Percentiles rank a stretch among this genome's conserved stretches.
These are phyloP conservation scores for Iodosphaeria phyllophila DNA, from an alignment of 2,329 filamentous ascomycete species.

Conservation along the genomic window DNA sequence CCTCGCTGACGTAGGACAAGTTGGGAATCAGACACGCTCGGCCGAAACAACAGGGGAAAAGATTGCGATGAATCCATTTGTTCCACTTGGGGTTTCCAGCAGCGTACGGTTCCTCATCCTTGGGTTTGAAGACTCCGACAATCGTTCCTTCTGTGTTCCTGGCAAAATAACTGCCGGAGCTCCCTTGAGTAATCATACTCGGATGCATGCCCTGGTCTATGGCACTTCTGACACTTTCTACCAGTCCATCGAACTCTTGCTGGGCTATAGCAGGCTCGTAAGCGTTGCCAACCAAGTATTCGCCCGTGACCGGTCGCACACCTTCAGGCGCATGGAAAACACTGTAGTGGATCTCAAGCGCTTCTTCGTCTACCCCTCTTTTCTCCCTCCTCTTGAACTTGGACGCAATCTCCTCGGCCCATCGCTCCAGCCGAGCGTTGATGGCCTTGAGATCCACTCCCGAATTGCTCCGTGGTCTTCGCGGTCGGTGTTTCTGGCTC, in stretches of 20 bases:
- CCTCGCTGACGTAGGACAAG: conserved; percentile 92
- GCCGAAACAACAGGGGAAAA: conserved; percentile 95
- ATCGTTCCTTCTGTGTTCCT: conserved; percentile 82
- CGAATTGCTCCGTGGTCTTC: conserved; percentile 44
- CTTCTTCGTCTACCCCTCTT: conserved; percentile 52
- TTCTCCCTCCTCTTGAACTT: conserved; percentile 81
- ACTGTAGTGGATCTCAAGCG: conserved; percentile 88
- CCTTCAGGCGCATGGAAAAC: conserved; percentile 91
- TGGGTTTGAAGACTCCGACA: conserved; percentile 95
- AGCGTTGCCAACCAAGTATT: conserved; percentile 43
- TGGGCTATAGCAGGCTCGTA: conserved; percentile 50
- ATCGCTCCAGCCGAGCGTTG: conserved; percentile 83
- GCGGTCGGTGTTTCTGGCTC: conserved; percentile 27
- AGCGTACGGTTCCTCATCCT: conserved; percentile 96
- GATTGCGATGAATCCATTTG: conserved; percentile 95
- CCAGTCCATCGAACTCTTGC: conserved; percentile 67
- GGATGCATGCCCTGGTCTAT: conserved; percentile 87
- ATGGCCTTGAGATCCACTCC: conserved; percentile 97
- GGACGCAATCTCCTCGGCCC: conserved; percentile 94
- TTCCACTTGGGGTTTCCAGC: conserved; percentile 98
- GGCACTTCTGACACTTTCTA: conserved; percentile 76
- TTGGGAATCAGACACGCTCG: conserved; percentile 93
- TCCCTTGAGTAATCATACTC: conserved; percentile 90
- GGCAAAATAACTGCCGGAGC: conserved; percentile 96
- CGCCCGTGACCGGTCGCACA: conserved; percentile 59